These are phyloP conservation scores for Sugiyamaella paludigena DNA, from an alignment of 1,139 yeast genomes.

Conservation along the genomic window DNA sequence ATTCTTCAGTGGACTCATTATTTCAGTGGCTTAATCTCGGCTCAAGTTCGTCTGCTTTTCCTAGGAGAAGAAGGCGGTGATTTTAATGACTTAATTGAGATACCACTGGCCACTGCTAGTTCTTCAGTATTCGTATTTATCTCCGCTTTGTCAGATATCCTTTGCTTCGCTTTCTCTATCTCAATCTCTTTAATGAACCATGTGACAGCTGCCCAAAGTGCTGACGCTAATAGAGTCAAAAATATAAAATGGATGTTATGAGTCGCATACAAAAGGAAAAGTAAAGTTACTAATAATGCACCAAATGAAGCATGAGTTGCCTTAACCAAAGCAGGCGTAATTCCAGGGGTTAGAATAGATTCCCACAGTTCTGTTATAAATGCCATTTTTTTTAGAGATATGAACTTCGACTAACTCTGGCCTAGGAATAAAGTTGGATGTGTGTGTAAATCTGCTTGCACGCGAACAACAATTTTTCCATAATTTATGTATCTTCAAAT, in stretches of 20 bases:
- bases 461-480: too few relatives aligned
- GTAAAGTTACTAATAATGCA: conserved; percentile 52
- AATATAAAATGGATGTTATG: conserved; percentile 74
- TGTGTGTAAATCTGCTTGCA: too few relatives aligned
- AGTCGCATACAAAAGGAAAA: conserved; percentile 59
- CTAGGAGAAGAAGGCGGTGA: conserved; percentile 6
- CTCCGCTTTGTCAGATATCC: conserved; percentile 7
- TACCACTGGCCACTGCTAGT: neutral
- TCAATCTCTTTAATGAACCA: conserved; percentile 84
- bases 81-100: conserved; percentile 2
- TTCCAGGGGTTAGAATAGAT: conserved; percentile 91
- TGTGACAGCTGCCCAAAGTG: conserved; percentile 74
- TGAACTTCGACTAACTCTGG: neutral
- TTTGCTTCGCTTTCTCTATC: conserved; percentile 42
- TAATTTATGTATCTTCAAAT: too few relatives aligned
- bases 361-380: conserved; percentile 74
- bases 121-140: conserved; percentile 1
- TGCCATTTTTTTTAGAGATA: neutral
- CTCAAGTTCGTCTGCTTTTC: conserved; percentile 11
- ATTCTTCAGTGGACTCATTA: neutral
- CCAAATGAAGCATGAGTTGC: conserved; percentile 77
- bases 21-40: neutral
- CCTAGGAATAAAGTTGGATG: neutral
- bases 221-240: conserved; percentile 62
- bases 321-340: conserved; percentile 76